Conservation (phyloP, 192 early-diverging fungal species). For the Coemansia sp. region DNA sequence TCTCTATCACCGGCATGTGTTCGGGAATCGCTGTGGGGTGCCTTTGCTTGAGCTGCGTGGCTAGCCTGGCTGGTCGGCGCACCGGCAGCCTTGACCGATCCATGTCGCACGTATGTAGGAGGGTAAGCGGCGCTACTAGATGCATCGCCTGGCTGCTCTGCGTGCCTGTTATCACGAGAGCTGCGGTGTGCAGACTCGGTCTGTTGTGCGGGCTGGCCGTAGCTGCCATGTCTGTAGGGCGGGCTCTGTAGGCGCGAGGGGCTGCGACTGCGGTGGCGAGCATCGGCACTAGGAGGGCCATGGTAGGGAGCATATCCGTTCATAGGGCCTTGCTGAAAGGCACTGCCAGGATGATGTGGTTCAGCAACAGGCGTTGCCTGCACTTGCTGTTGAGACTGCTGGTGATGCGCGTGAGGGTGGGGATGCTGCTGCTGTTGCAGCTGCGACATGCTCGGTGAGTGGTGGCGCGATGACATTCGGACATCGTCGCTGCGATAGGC, state of each 20-base stretch:
- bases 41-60: background rate
- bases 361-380: conserved; percentile 18
- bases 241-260: conserved; percentile 26
- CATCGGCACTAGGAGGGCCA: conserved; percentile 5
- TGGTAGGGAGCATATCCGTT: conserved; percentile 38
- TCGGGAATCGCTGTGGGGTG: background rate
- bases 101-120: conserved; percentile 8
- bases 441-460: conserved; percentile 33
- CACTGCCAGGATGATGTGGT: background rate
- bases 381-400: conserved; percentile 5
- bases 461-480: conserved; percentile 23
- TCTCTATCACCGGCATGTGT: conserved; percentile 17
- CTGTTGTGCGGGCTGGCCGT: conserved; percentile 10
- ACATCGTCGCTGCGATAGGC: conserved; percentile 25
- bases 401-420: conserved; percentile 9
- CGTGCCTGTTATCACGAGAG: conserved; percentile 8
- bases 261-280: conserved; percentile 26
- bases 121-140: background rate
- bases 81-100: conserved; percentile 6
- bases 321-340: conserved; percentile 41
- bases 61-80: background rate
- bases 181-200: background rate
- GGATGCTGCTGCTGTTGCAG: conserved; percentile 17
- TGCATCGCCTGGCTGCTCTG: background rate
- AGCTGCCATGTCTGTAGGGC: conserved; percentile 11